Percentiles rank a stretch among this genome's conserved stretches.
These are phyloP conservation scores for Perilla frutescens DNA, from an alignment of 257 asterid genomes.

Conservation along the genomic window DNA sequence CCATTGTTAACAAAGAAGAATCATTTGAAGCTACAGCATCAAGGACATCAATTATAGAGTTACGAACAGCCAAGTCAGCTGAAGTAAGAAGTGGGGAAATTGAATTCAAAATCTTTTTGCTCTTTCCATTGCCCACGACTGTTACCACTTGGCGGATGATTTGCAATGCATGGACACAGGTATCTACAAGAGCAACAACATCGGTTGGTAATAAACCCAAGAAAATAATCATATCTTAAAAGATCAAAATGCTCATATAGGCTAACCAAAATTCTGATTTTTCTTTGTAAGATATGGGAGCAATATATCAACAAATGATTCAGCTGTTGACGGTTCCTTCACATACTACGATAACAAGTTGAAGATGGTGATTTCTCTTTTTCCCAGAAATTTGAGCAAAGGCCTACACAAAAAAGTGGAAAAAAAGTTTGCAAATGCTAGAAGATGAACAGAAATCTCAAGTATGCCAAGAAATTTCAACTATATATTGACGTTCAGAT, in stretches of 20 bases:
- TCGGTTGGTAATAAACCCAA: conserved; percentile 20
- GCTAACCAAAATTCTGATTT: conserved; percentile 67
- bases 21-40: conserved; percentile 74
- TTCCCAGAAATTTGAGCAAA: conserved; percentile 60
- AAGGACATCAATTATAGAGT: conserved; percentile 77
- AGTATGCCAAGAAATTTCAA: conserved; percentile 1
- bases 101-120: conserved; percentile 59
- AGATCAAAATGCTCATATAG: conserved; percentile 31
- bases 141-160: conserved; percentile 59
- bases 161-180: conserved; percentile 55
- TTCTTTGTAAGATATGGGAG: conserved; percentile 73
- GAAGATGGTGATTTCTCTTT: conserved; percentile 70
- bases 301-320: conserved; percentile 72
- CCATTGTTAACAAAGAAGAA: conserved; percentile 65
- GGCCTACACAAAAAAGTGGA: conserved; percentile 46
- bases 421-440: conserved; percentile 10
- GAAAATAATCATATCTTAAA: not conserved
- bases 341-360: conserved; percentile 67
- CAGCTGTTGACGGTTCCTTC: conserved; percentile 67
- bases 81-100: conserved; percentile 73
- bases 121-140: conserved; percentile 56
- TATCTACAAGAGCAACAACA: conserved; percentile 55
- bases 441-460: conserved; percentile 16
- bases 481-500: conserved; percentile 16
- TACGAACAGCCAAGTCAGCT: conserved; percentile 61